Evolutionary conservation across 2,329 filamentous ascomycete genomes (phyloP), one percentile per base, ranked within the genome.

Genomic region (Elsinoe fawcettii): DNA sequence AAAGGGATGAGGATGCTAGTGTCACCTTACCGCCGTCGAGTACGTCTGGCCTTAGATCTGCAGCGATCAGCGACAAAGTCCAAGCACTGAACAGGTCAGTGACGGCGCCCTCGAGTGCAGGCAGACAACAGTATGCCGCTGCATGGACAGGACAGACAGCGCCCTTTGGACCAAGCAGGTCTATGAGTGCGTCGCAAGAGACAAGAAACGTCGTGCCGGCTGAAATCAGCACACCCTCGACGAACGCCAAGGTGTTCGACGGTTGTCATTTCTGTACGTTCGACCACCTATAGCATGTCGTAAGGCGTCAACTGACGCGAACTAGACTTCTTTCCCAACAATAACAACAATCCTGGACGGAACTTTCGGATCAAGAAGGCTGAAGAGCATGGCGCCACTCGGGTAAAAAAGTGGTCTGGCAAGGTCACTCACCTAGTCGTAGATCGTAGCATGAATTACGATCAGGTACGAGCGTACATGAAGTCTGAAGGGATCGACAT

Each of bases 381-480:
- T 0, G 79, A 82, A 54, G 84, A 90, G 64, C 84, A 84, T 67
- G 92, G 92, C 43, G 92, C 86, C 1, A 73, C 69, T 1, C 93
- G 90, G 84, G 80, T 82, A 25, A 78, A 77, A 53, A 71, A 76
- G 0, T 81, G 85, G 66, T 69, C 70, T 27, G 64, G 69, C 0
- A 39, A 66, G 20, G 80, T 93, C 14, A 95, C 87, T 0, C 89
- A 96, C 71, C 74, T 95, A 51, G 78, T 97, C 59, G 85, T 90
- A 1, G 91, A 96, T 66, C 85, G 83, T 62, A 72, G 72, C 1
- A 72, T 93, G 51, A 74, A 73, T 0, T 91, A 84, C 66, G 70
- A 76, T 3, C 81, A 90, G 58, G 74, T 95, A 5, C 68, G 84
- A 56, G 74, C 71, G 9, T 76, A 80, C 60, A 67, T 90, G 3